Evolutionary conservation across 2,329 filamentous ascomycete genomes (phyloP), one percentile per base, ranked within the genome.

Genomic region (Fonsecaea pugnacius): DNA sequence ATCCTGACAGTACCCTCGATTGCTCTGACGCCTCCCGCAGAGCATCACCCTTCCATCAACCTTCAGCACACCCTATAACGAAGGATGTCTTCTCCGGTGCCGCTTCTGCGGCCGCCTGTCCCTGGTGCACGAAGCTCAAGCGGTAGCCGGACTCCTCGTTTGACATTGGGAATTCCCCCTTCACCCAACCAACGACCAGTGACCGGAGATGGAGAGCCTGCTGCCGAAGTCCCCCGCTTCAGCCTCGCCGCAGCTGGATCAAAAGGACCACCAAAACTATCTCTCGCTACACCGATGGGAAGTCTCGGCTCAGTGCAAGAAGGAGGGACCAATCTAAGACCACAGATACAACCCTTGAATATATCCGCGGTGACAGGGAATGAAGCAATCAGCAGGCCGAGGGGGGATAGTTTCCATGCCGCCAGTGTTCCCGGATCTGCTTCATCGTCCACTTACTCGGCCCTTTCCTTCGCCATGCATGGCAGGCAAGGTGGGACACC

Each of bases 141-240:
- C 69, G 87, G 86, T 64, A 81, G 84, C 65, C 84, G 90, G 68
- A 83, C 89, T 59, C 92, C 92, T 32, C 88, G 90, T 72, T 85
- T 98, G 64, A 94, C 92, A 51, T 86, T 98, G 62, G 91, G 93
- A 52, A 98, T 98, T 64, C 94, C 94, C 40, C 88, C 91, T 0
- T 96, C 92, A 38, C 91, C 92, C 55, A 94, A 87, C 78, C 89
- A 84, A 67, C 91, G 93, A 76, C 88, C 93, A 1, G 87, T 95
- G 58, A 85, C 85, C 70, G 83, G 82, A 70, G 77, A 83, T 72
- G 78, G 73, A 14, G 77, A 81, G 64, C 74, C 73, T 54, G 68
- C 77, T 18, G 73, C 70, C 30, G 74, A 71, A 75, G 72, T 71
- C 74, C 72, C 64, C 72, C 74, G 70, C 73, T 75, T 69, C 75